Evolutionary conservation across 164 flowering plant species (phyloP).

Genomic region (Vitis rotundifolia): DNA sequence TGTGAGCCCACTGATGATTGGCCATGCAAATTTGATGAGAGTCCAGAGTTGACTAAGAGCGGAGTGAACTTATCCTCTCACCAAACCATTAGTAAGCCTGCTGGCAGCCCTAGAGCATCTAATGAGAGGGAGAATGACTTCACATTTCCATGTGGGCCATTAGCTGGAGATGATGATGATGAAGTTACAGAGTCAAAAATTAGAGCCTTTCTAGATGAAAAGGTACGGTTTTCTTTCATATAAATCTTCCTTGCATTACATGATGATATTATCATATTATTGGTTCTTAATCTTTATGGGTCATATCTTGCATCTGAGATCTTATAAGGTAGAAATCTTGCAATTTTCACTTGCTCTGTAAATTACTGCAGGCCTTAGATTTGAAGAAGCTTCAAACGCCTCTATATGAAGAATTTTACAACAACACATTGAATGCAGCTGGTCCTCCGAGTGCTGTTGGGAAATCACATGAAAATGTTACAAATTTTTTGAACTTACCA

Average conservation of each 20-base stretch:
- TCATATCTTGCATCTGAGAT: too few species aligned
- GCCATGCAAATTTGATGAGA: slow-evolving; percentile 26
- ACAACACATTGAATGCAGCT: slow-evolving; percentile 37
- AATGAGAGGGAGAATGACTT: slow-evolving; percentile 19
- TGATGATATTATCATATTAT: not conserved
- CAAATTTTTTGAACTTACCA: slow-evolving; percentile 42
- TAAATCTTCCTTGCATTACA: not conserved
- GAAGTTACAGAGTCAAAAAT: slow-evolving; percentile 57
- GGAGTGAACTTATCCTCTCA: slow-evolving; percentile 7
- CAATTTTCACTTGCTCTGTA: too few species aligned
- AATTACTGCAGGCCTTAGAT: slow-evolving; percentile 39
- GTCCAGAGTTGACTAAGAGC: slow-evolving; percentile 8
- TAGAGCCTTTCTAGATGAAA: slow-evolving; percentile 26
- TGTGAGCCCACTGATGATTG: slow-evolving; percentile 33
- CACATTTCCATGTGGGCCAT: slow-evolving; percentile 31
- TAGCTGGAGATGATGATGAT: slow-evolving; percentile 46
- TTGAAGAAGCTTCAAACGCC: slow-evolving; percentile 56
- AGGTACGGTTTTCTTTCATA: not conserved
- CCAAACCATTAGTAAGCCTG: slow-evolving; percentile 12
- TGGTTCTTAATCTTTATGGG: not conserved
- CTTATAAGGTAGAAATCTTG: too few species aligned
- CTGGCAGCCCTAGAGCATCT: slow-evolving; percentile 16
- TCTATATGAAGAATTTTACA: slow-evolving; percentile 54
- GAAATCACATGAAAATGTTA: slow-evolving; percentile 20
- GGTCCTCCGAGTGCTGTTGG: slow-evolving; percentile 27